These are phyloP conservation scores for Celoporthe dispersa DNA, from an alignment of 2,329 filamentous ascomycete species.

Conservation along the genomic window DNA sequence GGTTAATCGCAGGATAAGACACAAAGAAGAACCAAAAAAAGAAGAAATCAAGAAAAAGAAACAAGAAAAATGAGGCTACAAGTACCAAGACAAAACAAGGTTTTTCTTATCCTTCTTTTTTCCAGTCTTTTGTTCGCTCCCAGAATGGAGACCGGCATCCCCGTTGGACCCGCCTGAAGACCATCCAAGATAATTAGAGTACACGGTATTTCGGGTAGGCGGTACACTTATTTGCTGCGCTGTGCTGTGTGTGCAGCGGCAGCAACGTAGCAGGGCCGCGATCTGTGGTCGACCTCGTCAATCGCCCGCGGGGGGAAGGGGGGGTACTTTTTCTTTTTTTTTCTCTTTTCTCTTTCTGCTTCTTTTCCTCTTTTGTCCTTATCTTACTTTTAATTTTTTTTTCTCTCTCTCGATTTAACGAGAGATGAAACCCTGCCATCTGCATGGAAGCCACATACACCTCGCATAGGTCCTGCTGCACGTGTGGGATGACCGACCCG, in stretches of 20 bases:
- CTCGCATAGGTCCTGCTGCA: neutral
- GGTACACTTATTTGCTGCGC: neutral
- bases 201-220: neutral
- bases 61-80: neutral
- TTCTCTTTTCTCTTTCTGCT: neutral
- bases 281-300: constrained; percentile 4
- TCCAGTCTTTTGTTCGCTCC: neutral
- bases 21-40: neutral
- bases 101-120: neutral
- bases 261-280: constrained; percentile 6
- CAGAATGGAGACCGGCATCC: neutral
- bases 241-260: neutral
- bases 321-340: neutral
- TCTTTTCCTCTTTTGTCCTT: neutral
- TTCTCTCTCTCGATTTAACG: neutral
- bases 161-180: constrained; percentile 22
- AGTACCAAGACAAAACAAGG: neutral
- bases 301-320: neutral
- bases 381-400: neutral
- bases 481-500: neutral
- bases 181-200: neutral
- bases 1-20: too few species aligned
- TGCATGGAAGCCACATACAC: constrained; percentile 9
- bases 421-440: neutral
- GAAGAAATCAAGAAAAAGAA: neutral